Percentiles rank a stretch among this genome's conserved stretches.
Conservation (phyloP, 306 rosid genomes). For the Parietaria judaica region DNA sequence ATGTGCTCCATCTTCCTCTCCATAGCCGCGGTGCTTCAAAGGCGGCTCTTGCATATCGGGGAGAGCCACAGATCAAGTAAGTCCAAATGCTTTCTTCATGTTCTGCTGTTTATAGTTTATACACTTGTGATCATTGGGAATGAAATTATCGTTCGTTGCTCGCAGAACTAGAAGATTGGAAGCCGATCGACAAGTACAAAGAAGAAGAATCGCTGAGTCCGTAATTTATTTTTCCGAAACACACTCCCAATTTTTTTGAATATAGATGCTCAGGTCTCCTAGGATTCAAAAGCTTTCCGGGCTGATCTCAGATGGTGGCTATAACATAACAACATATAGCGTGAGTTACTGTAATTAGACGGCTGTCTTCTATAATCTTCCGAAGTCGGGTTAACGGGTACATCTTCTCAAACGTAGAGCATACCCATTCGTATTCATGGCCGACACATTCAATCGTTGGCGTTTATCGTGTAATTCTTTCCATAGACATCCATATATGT, state of each 20-base stretch:
- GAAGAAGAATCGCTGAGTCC: conserved; percentile 81
- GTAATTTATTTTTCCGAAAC: conserved; percentile 24
- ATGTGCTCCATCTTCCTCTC: conserved; percentile 94
- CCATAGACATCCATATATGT: not conserved
- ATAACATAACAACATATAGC: conserved; percentile 13
- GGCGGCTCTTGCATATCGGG: conserved; percentile 68
- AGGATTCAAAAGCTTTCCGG: conserved; percentile 1
- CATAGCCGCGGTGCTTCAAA: conserved; percentile 73
- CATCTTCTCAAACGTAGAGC: conserved; percentile 4
- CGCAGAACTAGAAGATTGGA: conserved; percentile 71
- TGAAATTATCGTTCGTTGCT: conserved; percentile 9
- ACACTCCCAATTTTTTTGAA: conserved; percentile 6
- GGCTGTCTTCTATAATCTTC: conserved; percentile 6
- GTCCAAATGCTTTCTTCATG: not conserved
- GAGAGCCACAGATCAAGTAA: conserved; percentile 73
- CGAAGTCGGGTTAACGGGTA: conserved; percentile 4
- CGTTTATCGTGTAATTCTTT: not conserved
- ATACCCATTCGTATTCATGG: not conserved
- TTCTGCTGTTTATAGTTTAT: no score
- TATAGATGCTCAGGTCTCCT: conserved; percentile 2
- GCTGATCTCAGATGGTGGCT: conserved; percentile 18
- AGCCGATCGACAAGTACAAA: conserved; percentile 39
- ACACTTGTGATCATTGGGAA: conserved; percentile 5
- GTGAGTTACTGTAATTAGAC: conserved; percentile 6
- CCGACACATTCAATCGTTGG: not conserved